A percentile compares a stretch with the other conserved stretches of the same genome.
These are phyloP conservation scores for Carex kokanica DNA, from an alignment of 176 grass and related monocot species.

Conservation along the genomic window DNA sequence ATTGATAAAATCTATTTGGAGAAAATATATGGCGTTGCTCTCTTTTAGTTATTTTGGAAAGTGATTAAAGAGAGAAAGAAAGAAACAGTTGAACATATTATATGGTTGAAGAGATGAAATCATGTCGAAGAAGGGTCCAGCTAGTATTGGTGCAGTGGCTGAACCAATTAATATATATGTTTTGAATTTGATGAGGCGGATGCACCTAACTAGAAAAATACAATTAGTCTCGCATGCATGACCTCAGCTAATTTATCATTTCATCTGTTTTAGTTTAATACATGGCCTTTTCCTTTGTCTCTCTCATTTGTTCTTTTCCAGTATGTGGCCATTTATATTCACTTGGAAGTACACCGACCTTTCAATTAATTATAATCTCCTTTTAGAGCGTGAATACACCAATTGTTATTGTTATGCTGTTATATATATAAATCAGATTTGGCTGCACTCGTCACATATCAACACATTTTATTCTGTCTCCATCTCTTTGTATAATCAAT, in stretches of 20 bases:
- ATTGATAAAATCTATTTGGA: neutral
- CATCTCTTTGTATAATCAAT: too few relatives aligned
- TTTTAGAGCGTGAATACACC: neutral
- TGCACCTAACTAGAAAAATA: slow-evolving; percentile 20
- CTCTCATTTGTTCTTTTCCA: slow-evolving; percentile 2
- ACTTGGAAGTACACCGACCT: slow-evolving; percentile 2
- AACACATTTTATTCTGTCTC: too few relatives aligned
- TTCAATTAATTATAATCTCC: neutral
- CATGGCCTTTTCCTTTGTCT: neutral
- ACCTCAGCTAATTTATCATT: neutral
- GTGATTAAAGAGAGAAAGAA: neutral
- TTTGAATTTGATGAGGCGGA: slow-evolving; percentile 8
- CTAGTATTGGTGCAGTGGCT: slow-evolving; percentile 5
- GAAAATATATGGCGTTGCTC: neutral
- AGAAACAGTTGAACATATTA: neutral
- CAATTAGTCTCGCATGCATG: neutral
- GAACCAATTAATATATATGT: neutral
- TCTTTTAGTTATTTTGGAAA: neutral
- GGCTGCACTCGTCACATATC: neutral
- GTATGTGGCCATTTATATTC: neutral
- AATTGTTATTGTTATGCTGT: neutral
- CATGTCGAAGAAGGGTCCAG: slow-evolving; percentile 12
- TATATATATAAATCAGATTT: neutral
- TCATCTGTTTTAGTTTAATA: neutral
- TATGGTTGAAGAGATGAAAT: slow-evolving; percentile 3